Percentiles rank a stretch among this genome's conserved stretches.
These are phyloP conservation scores for Agaricus sinodeliciosus DNA, from an alignment of 768 basidiomycete genomes.

Conservation along the genomic window DNA sequence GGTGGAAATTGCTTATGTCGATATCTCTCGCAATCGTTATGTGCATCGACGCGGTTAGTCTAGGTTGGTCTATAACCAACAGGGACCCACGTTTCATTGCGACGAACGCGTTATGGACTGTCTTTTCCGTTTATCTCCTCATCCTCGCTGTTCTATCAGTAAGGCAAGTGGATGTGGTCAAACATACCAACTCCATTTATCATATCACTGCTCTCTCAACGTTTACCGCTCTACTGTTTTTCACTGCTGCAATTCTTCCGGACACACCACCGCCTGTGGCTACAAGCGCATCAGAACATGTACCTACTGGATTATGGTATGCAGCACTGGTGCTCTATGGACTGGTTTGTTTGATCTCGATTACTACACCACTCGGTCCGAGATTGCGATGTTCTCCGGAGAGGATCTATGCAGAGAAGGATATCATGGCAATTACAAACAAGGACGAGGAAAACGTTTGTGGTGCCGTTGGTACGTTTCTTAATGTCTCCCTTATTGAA, in stretches of 20 bases:
- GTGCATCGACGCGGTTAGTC: slow-evolving; percentile 41
- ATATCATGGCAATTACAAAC: slow-evolving; percentile 51
- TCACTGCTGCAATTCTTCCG: slow-evolving; percentile 52
- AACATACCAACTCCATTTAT: slow-evolving; percentile 44
- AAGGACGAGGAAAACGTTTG: slow-evolving; percentile 70
- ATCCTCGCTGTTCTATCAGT: slow-evolving; percentile 46
- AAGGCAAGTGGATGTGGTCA: slow-evolving; percentile 30
- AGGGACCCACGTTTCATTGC: slow-evolving; percentile 25
- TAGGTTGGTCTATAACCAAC: slow-evolving; percentile 47
- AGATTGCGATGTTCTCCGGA: slow-evolving; percentile 67
- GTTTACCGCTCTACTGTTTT: slow-evolving; percentile 38
- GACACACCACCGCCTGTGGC: slow-evolving; percentile 23
- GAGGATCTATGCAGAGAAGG: slow-evolving; percentile 70
- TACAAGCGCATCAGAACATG: slow-evolving; percentile 13
- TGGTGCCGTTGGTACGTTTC: slow-evolving; percentile 42
- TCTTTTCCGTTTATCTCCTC: slow-evolving; percentile 56
- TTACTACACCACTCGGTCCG: slow-evolving; percentile 70
- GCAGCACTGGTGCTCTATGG: slow-evolving; percentile 43
- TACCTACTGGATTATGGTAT: slow-evolving; percentile 42
- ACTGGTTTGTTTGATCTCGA: slow-evolving; percentile 29
- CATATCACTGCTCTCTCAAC: slow-evolving; percentile 57
- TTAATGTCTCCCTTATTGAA: background rate
- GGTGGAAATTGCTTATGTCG: slow-evolving; percentile 48
- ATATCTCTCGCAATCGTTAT: slow-evolving; percentile 39
- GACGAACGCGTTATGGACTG: slow-evolving; percentile 37